Percentiles rank a stretch among this genome's conserved stretches.
phyloP scores from a whole-genome alignment of 306 rosid species.

The Vigna hirtella region DNA sequence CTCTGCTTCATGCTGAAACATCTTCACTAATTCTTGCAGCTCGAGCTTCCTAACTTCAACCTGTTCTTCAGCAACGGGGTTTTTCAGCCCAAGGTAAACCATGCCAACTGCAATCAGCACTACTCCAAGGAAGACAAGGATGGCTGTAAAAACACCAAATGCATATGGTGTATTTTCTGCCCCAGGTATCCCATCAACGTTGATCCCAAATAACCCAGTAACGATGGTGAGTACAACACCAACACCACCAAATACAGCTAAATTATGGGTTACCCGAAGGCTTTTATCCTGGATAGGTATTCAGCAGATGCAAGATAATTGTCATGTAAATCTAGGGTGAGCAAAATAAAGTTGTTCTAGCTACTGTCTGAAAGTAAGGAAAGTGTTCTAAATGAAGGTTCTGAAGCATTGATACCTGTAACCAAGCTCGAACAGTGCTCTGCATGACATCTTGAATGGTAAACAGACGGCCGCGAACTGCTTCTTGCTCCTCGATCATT shows the following conservation, averaged over 20 bases:
- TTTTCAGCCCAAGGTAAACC: constrained; percentile 76
- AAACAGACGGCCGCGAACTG: constrained; percentile 91
- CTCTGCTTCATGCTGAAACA: constrained; percentile 95
- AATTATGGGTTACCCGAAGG: constrained; percentile 87
- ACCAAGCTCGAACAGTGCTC: constrained; percentile 94
- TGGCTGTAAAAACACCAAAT: constrained; percentile 77
- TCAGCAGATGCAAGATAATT: constrained; percentile 27
- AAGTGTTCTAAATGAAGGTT: constrained; percentile 19
- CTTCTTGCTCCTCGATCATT: constrained; percentile 99
- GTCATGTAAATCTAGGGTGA: constrained; percentile 31
- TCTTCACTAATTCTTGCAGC: constrained; percentile 74
- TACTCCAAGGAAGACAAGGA: constrained; percentile 60
- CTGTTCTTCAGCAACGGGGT: constrained; percentile 61
- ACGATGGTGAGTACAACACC: constrained; percentile 84
- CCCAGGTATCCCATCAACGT: constrained; percentile 94
- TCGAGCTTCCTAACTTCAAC: constrained; percentile 84
- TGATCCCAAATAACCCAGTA: constrained; percentile 92
- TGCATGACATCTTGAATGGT: constrained; percentile 98
- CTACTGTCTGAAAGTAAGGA: neutral
- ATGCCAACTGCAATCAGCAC: constrained; percentile 68
- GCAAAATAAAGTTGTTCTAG: constrained; percentile 14
- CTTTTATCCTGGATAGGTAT: constrained; percentile 80
- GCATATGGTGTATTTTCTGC: constrained; percentile 72
- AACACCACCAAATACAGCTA: constrained; percentile 82
- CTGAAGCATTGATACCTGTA: constrained; percentile 65